Conservation (phyloP, 1,284 basidiomycete species). For the Trichosporon faecale region DNA sequence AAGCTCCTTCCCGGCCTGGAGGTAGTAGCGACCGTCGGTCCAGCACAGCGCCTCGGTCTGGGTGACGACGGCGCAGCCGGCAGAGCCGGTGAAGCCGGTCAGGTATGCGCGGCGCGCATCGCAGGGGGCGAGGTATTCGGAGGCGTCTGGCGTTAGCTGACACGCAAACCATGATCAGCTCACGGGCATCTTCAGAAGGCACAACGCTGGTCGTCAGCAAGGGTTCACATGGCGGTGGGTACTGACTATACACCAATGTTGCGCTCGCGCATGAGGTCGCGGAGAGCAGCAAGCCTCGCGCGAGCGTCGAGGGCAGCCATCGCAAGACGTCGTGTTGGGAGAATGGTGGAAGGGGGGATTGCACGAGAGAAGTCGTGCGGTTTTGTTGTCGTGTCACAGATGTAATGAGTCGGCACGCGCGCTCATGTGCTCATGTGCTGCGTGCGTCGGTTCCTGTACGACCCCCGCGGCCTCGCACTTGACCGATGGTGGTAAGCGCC, state of each 20-base stretch:
- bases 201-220: slow-evolving; percentile 57
- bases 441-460: not conserved
- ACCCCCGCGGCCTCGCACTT: not conserved
- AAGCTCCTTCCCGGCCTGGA: slow-evolving; percentile 87
- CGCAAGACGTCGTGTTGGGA: slow-evolving; percentile 17
- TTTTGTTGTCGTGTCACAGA: not conserved
- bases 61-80: slow-evolving; percentile 81
- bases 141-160: slow-evolving; percentile 63
- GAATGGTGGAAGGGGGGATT: slow-evolving; percentile 11
- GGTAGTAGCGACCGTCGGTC: slow-evolving; percentile 90
- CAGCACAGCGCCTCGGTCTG: slow-evolving; percentile 59
- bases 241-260: slow-evolving; percentile 28
- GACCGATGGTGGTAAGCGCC: slow-evolving; percentile 6
- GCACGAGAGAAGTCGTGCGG: not conserved
- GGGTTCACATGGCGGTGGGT: not conserved
- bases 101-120: slow-evolving; percentile 83
- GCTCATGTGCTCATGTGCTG: not conserved
- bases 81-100: slow-evolving; percentile 89
- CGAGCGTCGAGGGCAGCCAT: slow-evolving; percentile 24
- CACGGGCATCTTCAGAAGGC: slow-evolving; percentile 84
- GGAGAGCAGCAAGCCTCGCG: slow-evolving; percentile 23
- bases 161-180: slow-evolving; percentile 42
- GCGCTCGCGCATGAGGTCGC: slow-evolving; percentile 28
- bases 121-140: slow-evolving; percentile 81
- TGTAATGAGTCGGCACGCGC: not conserved